Percentiles rank a stretch among this genome's conserved stretches.
phyloP scores from a whole-genome alignment of 208 protist species.

The Trichomonas gallinae region DNA sequence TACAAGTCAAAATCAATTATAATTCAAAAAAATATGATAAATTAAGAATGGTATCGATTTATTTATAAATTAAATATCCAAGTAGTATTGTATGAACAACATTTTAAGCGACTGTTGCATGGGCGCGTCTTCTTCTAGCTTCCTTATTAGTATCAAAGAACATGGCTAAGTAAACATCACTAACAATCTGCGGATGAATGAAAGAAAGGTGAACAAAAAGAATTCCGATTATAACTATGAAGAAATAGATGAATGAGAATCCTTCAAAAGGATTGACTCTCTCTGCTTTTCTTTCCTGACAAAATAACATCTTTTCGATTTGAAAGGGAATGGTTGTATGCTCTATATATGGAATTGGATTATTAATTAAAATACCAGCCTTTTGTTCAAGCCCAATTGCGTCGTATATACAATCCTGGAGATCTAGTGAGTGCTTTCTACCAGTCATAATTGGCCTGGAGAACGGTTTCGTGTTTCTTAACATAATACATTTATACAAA shows the following conservation, averaged over 20 bases:
- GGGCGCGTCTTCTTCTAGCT: neutral
- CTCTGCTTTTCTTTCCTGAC: neutral
- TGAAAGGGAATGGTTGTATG: neutral
- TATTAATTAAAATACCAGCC: neutral
- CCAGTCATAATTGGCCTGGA: neutral
- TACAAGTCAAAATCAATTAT: too few species aligned
- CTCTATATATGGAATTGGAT: neutral
- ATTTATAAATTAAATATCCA: too few species aligned
- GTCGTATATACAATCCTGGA: neutral
- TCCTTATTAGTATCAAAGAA: neutral
- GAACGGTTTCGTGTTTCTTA: neutral
- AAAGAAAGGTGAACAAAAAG: neutral
- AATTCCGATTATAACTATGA: neutral
- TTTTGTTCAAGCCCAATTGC: neutral
- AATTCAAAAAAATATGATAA: too few species aligned
- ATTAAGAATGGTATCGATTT: too few species aligned
- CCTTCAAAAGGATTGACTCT: neutral
- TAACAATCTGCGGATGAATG: neutral
- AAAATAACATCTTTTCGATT: neutral
- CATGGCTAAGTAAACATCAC: neutral
- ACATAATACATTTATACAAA: neutral
- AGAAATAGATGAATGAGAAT: neutral
- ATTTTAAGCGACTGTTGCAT: neutral
- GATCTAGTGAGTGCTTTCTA: neutral
- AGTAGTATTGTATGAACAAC: too few species aligned